Conservation (phyloP, 345 rosid genomes). For the Brassica carinata region DNA sequence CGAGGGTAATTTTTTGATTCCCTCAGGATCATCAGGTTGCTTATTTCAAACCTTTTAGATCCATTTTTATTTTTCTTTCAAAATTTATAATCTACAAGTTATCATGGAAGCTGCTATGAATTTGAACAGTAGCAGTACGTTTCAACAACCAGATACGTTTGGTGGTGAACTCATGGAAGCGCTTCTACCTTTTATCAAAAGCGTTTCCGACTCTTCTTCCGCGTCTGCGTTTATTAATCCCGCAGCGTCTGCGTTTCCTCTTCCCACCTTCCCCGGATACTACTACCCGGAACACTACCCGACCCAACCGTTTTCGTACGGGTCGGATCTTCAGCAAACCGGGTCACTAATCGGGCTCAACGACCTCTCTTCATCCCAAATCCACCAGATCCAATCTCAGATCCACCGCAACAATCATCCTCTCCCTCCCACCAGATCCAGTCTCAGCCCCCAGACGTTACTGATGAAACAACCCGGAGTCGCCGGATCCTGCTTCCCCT, state of each 20-base stretch:
- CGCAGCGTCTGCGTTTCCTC: conserved; percentile 33
- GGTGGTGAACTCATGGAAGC: conserved; percentile 92
- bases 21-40: conserved; percentile 69
- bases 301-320: conserved; percentile 41
- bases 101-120: conserved; percentile 68
- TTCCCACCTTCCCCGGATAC: conserved; percentile 25
- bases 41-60: conserved; percentile 67
- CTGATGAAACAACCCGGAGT: conserved; percentile 58
- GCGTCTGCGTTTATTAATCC: conserved; percentile 28
- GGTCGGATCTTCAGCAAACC: conserved; percentile 54
- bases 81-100: background rate
- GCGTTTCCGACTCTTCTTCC: conserved; percentile 48
- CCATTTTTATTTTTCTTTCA: conserved; percentile 6
- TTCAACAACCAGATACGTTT: conserved; percentile 44
- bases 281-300: conserved; percentile 43
- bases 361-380: conserved; percentile 59
- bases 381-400: conserved; percentile 63
- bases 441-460: conserved; percentile 52
- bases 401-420: conserved; percentile 20
- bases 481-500: conserved; percentile 26
- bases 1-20: conserved; percentile 65
- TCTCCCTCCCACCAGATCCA: conserved; percentile 1
- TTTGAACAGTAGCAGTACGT: conserved; percentile 49
- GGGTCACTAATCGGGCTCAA: conserved; percentile 57
- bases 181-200: conserved; percentile 82